phyloP scores from a whole-genome alignment of 2,329 filamentous ascomycete genomes.

The Amylocarpus encephaloides region DNA sequence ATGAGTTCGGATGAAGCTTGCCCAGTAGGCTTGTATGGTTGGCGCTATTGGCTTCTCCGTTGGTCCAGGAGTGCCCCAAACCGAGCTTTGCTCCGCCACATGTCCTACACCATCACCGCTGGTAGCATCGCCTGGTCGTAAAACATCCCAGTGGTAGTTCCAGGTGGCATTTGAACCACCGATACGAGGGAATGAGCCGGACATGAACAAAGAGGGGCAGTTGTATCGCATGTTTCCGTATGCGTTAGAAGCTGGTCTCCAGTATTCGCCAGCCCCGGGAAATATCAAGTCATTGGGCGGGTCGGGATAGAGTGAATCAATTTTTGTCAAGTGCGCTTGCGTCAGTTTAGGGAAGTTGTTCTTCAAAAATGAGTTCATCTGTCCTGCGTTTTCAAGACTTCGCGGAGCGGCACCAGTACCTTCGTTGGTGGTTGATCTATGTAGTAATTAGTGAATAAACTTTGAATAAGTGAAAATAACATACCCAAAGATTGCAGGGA shows the following conservation, averaged over 20 bases:
- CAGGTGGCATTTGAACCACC: slow-evolving; percentile 42
- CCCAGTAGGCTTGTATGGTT: slow-evolving; percentile 65
- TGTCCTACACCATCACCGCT: slow-evolving; percentile 60
- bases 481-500: slow-evolving; percentile 45
- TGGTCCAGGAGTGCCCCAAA: slow-evolving; percentile 60
- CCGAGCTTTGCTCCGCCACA: slow-evolving; percentile 57
- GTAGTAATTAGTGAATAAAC: background rate
- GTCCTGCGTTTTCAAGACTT: slow-evolving; percentile 38
- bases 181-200: slow-evolving; percentile 21
- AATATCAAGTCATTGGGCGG: slow-evolving; percentile 31
- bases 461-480: background rate
- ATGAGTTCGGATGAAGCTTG: slow-evolving; percentile 60
- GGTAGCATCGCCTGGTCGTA: slow-evolving; percentile 47
- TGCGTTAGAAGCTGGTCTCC: slow-evolving; percentile 49
- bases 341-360: slow-evolving; percentile 53
- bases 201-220: slow-evolving; percentile 54
- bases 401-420: slow-evolving; percentile 55
- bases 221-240: slow-evolving; percentile 62
- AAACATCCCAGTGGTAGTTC: slow-evolving; percentile 60
- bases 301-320: slow-evolving; percentile 50
- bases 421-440: slow-evolving; percentile 54
- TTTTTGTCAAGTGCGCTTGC: slow-evolving; percentile 40
- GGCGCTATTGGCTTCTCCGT: slow-evolving; percentile 52
- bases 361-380: slow-evolving; percentile 50
- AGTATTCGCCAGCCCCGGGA: slow-evolving; percentile 48